Conservation (phyloP, 768 basidiomycete species). For the Suillus subaureus region DNA sequence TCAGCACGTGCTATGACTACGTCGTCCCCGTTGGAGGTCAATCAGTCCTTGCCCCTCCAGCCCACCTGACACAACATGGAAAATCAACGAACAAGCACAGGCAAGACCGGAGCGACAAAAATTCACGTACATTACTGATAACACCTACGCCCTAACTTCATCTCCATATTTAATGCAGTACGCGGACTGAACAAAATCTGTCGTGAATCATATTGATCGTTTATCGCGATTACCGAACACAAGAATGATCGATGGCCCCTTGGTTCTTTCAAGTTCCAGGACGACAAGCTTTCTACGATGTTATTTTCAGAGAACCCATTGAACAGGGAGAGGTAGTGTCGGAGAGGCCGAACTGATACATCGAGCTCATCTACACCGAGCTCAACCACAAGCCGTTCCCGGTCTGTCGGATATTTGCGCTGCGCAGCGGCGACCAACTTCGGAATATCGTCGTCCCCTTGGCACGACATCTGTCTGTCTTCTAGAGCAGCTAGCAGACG, state of each 20-base stretch:
- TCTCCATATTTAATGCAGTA: neutral
- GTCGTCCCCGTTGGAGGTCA: neutral
- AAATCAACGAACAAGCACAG: neutral
- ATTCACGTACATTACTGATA: neutral
- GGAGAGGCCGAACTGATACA: neutral
- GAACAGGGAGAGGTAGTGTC: conserved; percentile 1
- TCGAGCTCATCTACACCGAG: neutral
- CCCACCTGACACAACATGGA: neutral
- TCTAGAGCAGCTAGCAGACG: neutral
- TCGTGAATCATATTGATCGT: neutral
- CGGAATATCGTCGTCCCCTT: neutral
- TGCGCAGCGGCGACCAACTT: neutral
- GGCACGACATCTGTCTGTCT: neutral
- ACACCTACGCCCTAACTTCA: neutral
- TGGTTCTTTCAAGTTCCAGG: neutral
- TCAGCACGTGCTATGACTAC: neutral
- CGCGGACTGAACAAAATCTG: neutral
- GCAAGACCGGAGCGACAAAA: neutral
- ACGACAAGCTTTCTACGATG: neutral
- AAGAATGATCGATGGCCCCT: neutral
- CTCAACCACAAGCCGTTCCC: conserved; percentile 1
- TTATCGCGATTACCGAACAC: neutral
- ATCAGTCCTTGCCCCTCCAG: neutral
- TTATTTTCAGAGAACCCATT: neutral
- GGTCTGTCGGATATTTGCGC: neutral